Base-by-base conservation (phyloP, 2,329 filamentous ascomycete species). In the Blastomyces silverae region DNA sequence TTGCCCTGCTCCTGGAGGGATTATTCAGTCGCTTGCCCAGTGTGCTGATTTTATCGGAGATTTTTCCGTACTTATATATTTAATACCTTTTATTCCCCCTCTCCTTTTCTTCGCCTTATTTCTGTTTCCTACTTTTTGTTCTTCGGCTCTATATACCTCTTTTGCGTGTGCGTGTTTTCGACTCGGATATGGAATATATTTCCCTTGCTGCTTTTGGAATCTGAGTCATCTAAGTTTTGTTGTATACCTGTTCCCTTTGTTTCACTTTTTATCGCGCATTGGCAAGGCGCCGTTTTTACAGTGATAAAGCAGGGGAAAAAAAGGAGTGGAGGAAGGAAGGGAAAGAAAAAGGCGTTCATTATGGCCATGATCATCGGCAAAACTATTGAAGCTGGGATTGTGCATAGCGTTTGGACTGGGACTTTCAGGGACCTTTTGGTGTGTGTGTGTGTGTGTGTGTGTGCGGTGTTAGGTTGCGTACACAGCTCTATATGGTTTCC, bases 131-230 rank as follows among this genome's bases (percentile, higher is more conserved):
- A 48, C 10, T 28, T 22, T 25, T 52, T 52, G 13, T 22, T 52
- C 22, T 15, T 52, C 48, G 25, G 22, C 48, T 52, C 22, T 52
- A 52, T 52, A 52, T 52, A 52, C 22, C 48, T 52, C 48, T 52
- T n/a, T 22, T 25, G 22, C 48, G 22, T 25, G 22, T 5, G n/a
- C 20, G 46, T 50, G 46, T 22, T 50, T 50, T 50, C 20, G n/a
- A 50, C n/a, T 50, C 46, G n/a, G 46, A 50, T 22, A 3, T 22
- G 46, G 10, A 22, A 7, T 48, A 10, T 48, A n/a, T n/a, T 48
- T 48, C 44, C 7, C 34, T 10, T 37, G 34, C 34, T 37, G 34
- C 34, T 37, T 37, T 37, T 37, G 34, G 6, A 37, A 37, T 37
- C 7, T 37, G 42, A 46, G 42, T 50, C 46, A 22, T 22, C 46